Evolutionary conservation across 768 basidiomycete species (phyloP), one percentile per base, ranked within the genome.

Genomic region (Suillus occidentalis): DNA sequence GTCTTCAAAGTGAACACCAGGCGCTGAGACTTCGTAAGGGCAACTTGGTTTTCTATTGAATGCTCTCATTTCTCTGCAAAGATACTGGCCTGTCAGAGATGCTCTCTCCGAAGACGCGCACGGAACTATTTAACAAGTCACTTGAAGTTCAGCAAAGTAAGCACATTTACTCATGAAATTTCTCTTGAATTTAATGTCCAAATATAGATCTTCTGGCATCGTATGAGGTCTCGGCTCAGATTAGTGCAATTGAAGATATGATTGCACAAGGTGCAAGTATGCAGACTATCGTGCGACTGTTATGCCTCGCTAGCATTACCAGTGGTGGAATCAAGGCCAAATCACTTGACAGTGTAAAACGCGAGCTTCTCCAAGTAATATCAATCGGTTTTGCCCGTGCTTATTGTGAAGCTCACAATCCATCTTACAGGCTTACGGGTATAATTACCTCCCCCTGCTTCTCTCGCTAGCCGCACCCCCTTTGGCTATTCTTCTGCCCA

Each of bases 71-170:
- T 12, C 20, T 31, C 68, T 53, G 25, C 55, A 49, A 49, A 99
- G 97, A 99, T 75, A 99, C 95, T 63, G 91, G 91, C 37, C 74
- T 99, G 55, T 96, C 94, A n/a, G 97, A 99, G 77, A 80, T 95
- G 73, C 82, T 99, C 50, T 87, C 95, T 65, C 89, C 92, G 28
- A 81, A 90, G 65, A 99, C 96, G 2, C 83, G 87, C 61, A 91
- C 92, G 16, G 92, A 97, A 47, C 79, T 89, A 55, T 99, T 99
- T 79, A 94, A 95, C 77, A 91, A 89, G 72, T 91, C 89, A 13
- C 81, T 99, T 12, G 96, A 99, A 78, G 91, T 97, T 16, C 97
- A 99, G 72, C 97, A 99, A 76, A 99, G 95, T 95, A 72, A 72
- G 86, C 36, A 45, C 18, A 25, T 14, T 63, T 67, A 20, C 25